These are phyloP conservation scores for Penicillium psychrosexuale DNA, from an alignment of 2,329 filamentous ascomycete genomes.

Conservation along the genomic window DNA sequence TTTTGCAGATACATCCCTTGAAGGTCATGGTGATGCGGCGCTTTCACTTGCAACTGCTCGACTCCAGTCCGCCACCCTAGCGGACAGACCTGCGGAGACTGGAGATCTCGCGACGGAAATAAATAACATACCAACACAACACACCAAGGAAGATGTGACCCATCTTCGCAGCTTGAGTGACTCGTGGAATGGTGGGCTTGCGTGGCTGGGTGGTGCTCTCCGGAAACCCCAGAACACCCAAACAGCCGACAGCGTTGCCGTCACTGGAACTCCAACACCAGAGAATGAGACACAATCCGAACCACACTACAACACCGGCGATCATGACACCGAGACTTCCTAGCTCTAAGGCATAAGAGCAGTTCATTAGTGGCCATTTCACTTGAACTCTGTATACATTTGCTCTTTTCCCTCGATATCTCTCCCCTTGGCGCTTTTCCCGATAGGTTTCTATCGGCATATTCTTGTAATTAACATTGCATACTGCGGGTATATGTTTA, in stretches of 20 bases:
- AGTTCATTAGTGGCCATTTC: too few relatives aligned
- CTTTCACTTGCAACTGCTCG: constrained; percentile 25
- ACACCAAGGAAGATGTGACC: constrained; percentile 17
- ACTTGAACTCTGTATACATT: constrained; percentile 6
- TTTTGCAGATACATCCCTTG: constrained; percentile 19
- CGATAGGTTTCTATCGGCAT: constrained; percentile 10
- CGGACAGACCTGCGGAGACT: constrained; percentile 17
- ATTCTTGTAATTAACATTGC: constrained; percentile 22
- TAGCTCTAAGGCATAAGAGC: background rate
- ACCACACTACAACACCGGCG: background rate
- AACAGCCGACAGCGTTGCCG: constrained; percentile 8
- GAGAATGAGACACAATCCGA: background rate
- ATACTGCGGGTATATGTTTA: constrained; percentile 17
- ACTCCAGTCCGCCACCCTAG: constrained; percentile 28
- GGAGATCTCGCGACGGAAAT: constrained; percentile 20
- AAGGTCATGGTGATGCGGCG: constrained; percentile 19
- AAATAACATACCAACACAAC: constrained; percentile 5
- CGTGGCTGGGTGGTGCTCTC: constrained; percentile 37
- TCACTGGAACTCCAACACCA: constrained; percentile 14
- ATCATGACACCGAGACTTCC: background rate
- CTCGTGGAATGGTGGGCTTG: constrained; percentile 35
- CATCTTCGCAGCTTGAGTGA: constrained; percentile 40
- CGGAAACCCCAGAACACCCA: constrained; percentile 14
- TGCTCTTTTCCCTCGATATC: background rate
- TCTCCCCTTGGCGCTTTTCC: background rate